A percentile compares a stretch with the other conserved stretches of the same genome.
Evolutionary conservation across 148 eudicot genomes (phyloP).

Genomic region (Hydrangea macrophylla): DNA sequence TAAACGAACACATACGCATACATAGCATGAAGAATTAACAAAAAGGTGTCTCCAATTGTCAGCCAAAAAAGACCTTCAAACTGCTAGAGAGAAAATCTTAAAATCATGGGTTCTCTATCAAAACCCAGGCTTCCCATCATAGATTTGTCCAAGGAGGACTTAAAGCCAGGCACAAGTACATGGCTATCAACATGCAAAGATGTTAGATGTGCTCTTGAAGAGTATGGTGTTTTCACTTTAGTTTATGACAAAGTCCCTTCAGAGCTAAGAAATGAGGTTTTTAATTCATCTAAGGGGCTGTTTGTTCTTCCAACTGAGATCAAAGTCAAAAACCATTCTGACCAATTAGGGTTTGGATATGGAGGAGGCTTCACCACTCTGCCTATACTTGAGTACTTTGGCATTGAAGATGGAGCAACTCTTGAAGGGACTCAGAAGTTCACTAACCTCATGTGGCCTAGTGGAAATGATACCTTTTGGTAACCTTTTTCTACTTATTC

Average conservation of each 20-base stretch:
- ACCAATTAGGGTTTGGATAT: slow-evolving; percentile 43
- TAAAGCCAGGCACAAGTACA: slow-evolving; percentile 26
- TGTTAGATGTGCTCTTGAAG: slow-evolving; percentile 45
- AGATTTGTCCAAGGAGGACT: slow-evolving; percentile 21
- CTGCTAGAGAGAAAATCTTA: not conserved
- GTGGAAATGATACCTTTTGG: slow-evolving; percentile 44
- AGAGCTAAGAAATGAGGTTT: slow-evolving; percentile 30
- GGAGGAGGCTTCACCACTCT: slow-evolving; percentile 22
- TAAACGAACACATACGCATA: too few species aligned
- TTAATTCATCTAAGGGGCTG: slow-evolving; percentile 23
- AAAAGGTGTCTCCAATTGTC: too few species aligned
- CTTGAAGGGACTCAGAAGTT: slow-evolving; percentile 30
- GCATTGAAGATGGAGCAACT: slow-evolving; percentile 29
- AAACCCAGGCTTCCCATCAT: slow-evolving; percentile 39
- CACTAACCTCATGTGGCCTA: slow-evolving; percentile 52
- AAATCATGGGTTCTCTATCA: slow-evolving; percentile 25
- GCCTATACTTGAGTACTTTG: slow-evolving; percentile 47
- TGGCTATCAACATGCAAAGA: slow-evolving; percentile 32
- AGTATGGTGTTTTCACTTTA: slow-evolving; percentile 46
- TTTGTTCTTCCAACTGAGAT: slow-evolving; percentile 42
- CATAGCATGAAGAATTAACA: too few species aligned
- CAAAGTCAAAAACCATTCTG: slow-evolving; percentile 34
- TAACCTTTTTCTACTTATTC: slow-evolving; percentile 11
- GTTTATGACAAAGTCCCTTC: slow-evolving; percentile 24
- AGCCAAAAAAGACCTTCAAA: too few species aligned